phyloP scores from a whole-genome alignment of 495 filamentous ascomycete species.

The Penicillium taxi region DNA sequence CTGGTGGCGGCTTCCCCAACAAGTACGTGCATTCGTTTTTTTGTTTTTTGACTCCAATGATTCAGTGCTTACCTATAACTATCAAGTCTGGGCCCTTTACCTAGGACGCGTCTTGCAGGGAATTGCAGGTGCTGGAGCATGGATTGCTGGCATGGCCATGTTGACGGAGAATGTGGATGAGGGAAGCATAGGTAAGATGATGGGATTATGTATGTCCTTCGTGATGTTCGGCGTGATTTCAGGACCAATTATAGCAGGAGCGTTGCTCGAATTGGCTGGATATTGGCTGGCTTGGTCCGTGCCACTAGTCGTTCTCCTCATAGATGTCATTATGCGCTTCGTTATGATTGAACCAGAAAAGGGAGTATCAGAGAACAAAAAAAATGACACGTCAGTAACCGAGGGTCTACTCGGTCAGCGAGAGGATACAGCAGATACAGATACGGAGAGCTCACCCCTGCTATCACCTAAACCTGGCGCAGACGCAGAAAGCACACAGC shows the following conservation, averaged over 20 bases:
- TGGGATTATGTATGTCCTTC: slow-evolving; percentile 1
- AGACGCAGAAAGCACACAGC: not conserved
- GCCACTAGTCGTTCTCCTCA: slow-evolving; percentile 5
- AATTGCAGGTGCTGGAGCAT: slow-evolving; percentile 11
- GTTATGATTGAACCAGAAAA: slow-evolving; percentile 16
- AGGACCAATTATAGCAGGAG: slow-evolving; percentile 10
- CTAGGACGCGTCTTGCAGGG: slow-evolving; percentile 10
- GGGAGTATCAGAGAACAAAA: not conserved
- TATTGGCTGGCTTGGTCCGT: slow-evolving; percentile 14
- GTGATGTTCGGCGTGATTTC: slow-evolving; percentile 5
- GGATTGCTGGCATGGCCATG: slow-evolving; percentile 15
- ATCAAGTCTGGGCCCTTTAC: slow-evolving; percentile 7
- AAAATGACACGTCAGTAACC: not conserved
- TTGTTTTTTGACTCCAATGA: not conserved
- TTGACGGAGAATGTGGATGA: slow-evolving; percentile 10
- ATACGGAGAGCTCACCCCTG: not conserved
- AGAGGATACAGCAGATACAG: not conserved
- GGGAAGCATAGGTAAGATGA: slow-evolving; percentile 10
- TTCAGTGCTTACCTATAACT: not conserved
- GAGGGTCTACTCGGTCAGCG: not conserved
- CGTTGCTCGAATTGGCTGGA: slow-evolving; percentile 8
- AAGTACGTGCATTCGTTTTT: not conserved
- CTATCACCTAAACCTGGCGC: not conserved
- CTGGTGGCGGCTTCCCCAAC: not conserved
- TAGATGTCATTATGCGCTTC: slow-evolving; percentile 14